Percentiles rank a stretch among this genome's conserved stretches.
These are phyloP conservation scores for Solanum hybrid DNA, from an alignment of 305 asterid species.

Conservation along the genomic window DNA sequence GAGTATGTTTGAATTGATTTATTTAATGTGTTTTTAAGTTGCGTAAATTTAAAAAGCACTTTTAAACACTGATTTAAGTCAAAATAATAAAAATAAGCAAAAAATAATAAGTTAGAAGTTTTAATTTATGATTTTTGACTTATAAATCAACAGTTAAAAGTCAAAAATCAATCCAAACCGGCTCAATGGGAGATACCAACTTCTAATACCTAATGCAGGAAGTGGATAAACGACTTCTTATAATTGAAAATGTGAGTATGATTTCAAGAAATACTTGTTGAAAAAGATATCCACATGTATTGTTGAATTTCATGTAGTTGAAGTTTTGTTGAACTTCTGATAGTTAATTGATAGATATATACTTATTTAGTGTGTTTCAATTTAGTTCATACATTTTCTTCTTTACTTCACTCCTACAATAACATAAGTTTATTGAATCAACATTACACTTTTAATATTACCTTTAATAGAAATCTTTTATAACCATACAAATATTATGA, in stretches of 20 bases:
- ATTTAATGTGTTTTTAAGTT: not conserved
- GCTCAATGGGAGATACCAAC: not conserved
- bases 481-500: not conserved
- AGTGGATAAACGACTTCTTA: slow-evolving; percentile 1
- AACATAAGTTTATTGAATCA: not conserved
- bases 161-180: not conserved
- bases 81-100: too few relatives aligned
- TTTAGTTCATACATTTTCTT: not conserved
- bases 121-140: not conserved
- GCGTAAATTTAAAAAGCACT: not conserved
- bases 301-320: not conserved
- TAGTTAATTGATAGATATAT: not conserved
- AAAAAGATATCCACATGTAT: not conserved
- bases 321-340: not conserved
- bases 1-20: not conserved
- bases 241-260: not conserved
- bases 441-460: not conserved
- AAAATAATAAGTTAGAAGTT: not conserved
- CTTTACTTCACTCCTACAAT: not conserved
- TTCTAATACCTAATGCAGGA: not conserved
- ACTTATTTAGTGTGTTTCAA: not conserved
- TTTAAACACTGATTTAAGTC: not conserved
- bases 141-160: not conserved
- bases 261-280: not conserved
- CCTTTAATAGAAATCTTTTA: not conserved